Base-by-base conservation (phyloP, 495 filamentous ascomycete genomes). In the Trypethelium eluteriae region DNA sequence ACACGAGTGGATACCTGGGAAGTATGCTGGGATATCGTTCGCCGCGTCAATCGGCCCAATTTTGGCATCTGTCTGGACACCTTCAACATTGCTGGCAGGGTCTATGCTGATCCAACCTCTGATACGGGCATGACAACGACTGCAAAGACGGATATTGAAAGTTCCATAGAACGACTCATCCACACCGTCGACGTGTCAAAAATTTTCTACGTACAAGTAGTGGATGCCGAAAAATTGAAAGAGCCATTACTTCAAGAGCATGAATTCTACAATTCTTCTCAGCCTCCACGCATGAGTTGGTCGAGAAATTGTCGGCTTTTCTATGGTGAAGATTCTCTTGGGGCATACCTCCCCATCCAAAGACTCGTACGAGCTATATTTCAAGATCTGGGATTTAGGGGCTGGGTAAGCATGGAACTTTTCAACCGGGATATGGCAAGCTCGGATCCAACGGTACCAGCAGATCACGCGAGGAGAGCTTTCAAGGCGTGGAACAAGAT, bases 51-150 rank as follows among this genome's bases (percentile, higher is more conserved):
- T 72, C 76, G 89, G 3, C 79, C 81, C 16, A 93, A 92, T 76
- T 90, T 93, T 69, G 90, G 89, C 10, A 77, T 90, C 64, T 92
- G 89, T 76, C 80, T 93, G 16, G 90, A 93, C 76, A 90, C 88
- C 0, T 94, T 89, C 76, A 91, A 94, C 76, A 89, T 92, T 56
- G 86, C 87, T 0, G 90, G 84, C 1, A 79, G 87, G 41, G 83
- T 90, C 35, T 94, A 86, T 70, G 90, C 87, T 1, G 89, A 94
- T 68, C 88, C 88, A 0, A 76, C 85, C 1, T 70, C 76, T 1
- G 69, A 79, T 6, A 72, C 78, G 0, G 88, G 90, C 2, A 77
- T 78, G 38, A 84, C 80, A 0, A 72, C 78, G 11, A 80, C 88
- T 69, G 88, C 86, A 4, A 85, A 88, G 0, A 77, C 76, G 2